Percentiles rank a stretch among this genome's conserved stretches.
Evolutionary conservation across 2,329 filamentous ascomycete species (phyloP).

Genomic region (Aspergillus pseudoterreus): DNA sequence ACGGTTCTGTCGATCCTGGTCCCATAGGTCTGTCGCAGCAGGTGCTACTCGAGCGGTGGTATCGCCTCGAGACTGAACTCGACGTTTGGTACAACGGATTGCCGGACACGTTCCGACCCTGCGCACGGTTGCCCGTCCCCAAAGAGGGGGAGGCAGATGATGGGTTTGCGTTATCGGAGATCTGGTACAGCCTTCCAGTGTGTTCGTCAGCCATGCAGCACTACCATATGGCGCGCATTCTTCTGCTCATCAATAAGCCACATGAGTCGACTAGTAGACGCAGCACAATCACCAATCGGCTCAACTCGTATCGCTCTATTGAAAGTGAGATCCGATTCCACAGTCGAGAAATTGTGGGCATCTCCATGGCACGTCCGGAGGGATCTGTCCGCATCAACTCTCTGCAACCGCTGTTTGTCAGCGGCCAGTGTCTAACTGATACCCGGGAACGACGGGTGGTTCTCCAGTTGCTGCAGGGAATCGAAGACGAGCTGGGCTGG

Average conservation of each 20-base stretch:
- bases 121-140: constrained; percentile 42
- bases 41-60: constrained; percentile 47
- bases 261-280: constrained; percentile 44
- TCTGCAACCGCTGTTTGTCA: constrained; percentile 60
- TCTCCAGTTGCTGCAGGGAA: constrained; percentile 52
- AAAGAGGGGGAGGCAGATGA: constrained; percentile 29
- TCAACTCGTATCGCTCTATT: constrained; percentile 57
- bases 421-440: constrained; percentile 58
- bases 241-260: constrained; percentile 43
- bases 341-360: constrained; percentile 60
- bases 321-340: constrained; percentile 55
- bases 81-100: constrained; percentile 58
- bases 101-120: constrained; percentile 58
- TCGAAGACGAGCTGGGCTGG: constrained; percentile 63
- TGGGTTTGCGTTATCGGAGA: constrained; percentile 47
- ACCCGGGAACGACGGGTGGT: constrained; percentile 53
- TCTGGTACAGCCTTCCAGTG: constrained; percentile 64
- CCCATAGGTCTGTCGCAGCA: constrained; percentile 35
- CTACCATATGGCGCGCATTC: constrained; percentile 43
- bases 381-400: constrained; percentile 58
- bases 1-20: constrained; percentile 22
- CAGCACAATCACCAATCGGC: constrained; percentile 51
- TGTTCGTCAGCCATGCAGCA: constrained; percentile 59
- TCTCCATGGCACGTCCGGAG: constrained; percentile 55
- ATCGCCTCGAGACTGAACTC: constrained; percentile 53